A percentile compares a stretch with the other conserved stretches of the same genome.
Evolutionary conservation across 306 rosid species (phyloP).

Genomic region (Hippophae rhamnoides): DNA sequence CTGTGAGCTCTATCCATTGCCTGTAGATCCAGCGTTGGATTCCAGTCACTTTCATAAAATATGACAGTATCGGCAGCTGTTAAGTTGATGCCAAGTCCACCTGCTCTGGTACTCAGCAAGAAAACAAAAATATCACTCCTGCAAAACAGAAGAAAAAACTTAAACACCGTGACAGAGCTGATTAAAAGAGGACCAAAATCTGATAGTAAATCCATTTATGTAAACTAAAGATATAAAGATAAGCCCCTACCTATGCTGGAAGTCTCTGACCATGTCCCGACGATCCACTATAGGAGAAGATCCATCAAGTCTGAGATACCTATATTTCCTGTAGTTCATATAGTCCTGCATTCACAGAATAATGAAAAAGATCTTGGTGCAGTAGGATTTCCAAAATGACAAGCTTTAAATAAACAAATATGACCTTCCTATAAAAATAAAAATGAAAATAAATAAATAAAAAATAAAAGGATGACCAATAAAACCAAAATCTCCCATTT

Average conservation of each 20-base stretch:
- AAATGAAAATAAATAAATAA: background rate
- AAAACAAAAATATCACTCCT: conserved; percentile 92
- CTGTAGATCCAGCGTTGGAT: conserved; percentile 92
- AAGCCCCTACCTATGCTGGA: conserved; percentile 69
- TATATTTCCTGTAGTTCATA: conserved; percentile 94
- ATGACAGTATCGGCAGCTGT: conserved; percentile 99
- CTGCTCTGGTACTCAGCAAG: conserved; percentile 96
- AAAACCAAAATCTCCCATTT: background rate
- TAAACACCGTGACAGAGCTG: background rate
- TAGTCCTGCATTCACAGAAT: conserved; percentile 60
- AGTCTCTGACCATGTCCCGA: conserved; percentile 95
- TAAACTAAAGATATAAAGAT: background rate
- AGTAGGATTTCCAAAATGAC: conserved; percentile 4
- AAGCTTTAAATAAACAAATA: background rate
- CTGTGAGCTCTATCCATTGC: conserved; percentile 99
- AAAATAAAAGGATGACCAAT: background rate
- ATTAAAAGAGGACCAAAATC: background rate
- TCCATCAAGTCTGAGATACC: conserved; percentile 91
- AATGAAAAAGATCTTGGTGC: conserved; percentile 5
- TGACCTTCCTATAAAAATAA: background rate
- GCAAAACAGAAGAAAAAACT: conserved; percentile 9
- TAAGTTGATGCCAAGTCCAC: conserved; percentile 98
- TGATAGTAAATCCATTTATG: conserved; percentile 1
- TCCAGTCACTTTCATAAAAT: conserved; percentile 99
- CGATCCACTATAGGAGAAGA: conserved; percentile 94